These are phyloP conservation scores for Trametes elegans DNA, from an alignment of 768 basidiomycete species.

Conservation along the genomic window DNA sequence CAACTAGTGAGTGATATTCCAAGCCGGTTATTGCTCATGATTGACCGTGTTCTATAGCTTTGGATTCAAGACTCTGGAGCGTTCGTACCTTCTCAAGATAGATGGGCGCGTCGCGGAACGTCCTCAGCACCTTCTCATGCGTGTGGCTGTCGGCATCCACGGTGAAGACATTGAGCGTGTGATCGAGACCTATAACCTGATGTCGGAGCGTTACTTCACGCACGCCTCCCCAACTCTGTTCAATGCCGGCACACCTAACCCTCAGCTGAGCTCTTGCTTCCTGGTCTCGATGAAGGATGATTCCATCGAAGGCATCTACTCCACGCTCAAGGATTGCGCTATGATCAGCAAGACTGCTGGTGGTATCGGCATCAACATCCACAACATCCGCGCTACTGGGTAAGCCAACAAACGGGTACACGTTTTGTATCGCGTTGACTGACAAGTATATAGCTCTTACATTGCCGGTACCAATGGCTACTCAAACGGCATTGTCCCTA, in stretches of 20 bases:
- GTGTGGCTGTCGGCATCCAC: conserved; percentile 97
- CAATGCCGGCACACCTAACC: conserved; percentile 94
- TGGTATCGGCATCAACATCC: conserved; percentile 94
- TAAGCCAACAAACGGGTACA: conserved; percentile 34
- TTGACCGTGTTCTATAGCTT: conserved; percentile 50
- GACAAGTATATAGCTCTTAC: conserved; percentile 65
- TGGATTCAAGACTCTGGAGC: conserved; percentile 99
- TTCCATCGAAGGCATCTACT: conserved; percentile 98
- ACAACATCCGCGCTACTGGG: conserved; percentile 96
- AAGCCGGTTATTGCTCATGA: background rate
- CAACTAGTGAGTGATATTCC: conserved; percentile 75
- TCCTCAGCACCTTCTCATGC: conserved; percentile 99
- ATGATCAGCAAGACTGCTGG: conserved; percentile 99
- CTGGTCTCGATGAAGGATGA: conserved; percentile 98
- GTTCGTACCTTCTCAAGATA: conserved; percentile 93
- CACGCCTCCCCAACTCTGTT: conserved; percentile 98
- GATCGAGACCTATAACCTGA: conserved; percentile 90
- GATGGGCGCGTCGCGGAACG: conserved; percentile 94
- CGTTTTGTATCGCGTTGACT: background rate
- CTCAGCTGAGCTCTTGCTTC: conserved; percentile 97
- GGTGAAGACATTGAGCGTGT: conserved; percentile 85
- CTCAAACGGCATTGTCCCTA: conserved; percentile 98
- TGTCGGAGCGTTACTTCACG: conserved; percentile 98
- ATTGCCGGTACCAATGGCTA: conserved; percentile 99
- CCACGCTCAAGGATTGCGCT: conserved; percentile 96